These are phyloP conservation scores for Aleurites moluccanus DNA, from an alignment of 441 rosid species.

Conservation along the genomic window DNA sequence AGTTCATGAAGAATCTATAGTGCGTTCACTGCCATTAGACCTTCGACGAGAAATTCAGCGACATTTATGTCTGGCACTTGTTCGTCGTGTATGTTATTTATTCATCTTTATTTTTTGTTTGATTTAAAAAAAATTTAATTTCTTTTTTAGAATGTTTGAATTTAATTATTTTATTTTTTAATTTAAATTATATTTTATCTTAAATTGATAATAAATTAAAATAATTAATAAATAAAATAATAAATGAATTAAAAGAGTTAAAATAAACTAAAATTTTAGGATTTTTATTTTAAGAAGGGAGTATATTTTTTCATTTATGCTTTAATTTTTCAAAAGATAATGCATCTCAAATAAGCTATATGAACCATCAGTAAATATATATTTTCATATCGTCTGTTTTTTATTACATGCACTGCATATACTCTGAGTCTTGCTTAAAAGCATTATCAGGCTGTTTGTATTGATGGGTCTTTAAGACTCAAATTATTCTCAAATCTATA, in stretches of 20 bases:
- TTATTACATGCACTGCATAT: neutral
- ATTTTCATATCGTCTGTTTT: neutral
- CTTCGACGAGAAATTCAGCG: constrained; percentile 37
- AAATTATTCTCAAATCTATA: neutral
- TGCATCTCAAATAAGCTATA: neutral
- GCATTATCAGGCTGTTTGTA: neutral
- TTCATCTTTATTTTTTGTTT: neutral
- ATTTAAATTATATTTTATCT: too few species aligned
- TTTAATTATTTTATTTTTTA: too few species aligned
- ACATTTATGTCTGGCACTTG: constrained; percentile 33
- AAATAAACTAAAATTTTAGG: too few species aligned
- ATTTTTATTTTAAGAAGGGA: too few species aligned
- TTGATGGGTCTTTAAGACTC: neutral
- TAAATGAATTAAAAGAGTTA: too few species aligned
- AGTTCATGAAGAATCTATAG: constrained; percentile 39
- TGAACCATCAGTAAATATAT: neutral
- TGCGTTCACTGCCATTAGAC: constrained; percentile 34
- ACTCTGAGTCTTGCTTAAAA: neutral
- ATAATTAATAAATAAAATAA: too few species aligned
- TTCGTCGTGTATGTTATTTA: constrained; percentile 32
- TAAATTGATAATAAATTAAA: too few species aligned
- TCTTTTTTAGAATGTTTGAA: too few species aligned
- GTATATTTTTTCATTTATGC: too few species aligned
- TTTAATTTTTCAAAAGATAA: neutral
- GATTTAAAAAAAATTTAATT: too few species aligned